Evolutionary conservation across 2,329 filamentous ascomycete genomes (phyloP).

Genomic region (Colletotrichum sp.): DNA sequence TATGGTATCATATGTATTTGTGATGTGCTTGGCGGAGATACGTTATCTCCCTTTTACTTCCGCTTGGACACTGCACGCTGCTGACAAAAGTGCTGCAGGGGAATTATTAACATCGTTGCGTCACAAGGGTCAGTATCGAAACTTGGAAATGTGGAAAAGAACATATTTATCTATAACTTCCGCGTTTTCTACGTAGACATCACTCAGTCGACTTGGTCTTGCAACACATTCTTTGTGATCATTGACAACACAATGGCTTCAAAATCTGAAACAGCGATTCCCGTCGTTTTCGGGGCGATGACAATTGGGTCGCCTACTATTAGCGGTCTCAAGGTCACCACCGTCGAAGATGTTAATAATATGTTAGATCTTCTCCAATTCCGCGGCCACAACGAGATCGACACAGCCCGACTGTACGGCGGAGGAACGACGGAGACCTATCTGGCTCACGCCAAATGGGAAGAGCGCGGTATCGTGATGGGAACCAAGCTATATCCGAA

Average conservation of each 20-base stretch:
- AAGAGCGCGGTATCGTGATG: constrained; percentile 41
- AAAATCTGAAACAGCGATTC: background rate
- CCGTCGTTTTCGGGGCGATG: background rate
- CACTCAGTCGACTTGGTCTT: background rate
- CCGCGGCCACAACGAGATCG: constrained; percentile 62
- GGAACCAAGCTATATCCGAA: constrained; percentile 47
- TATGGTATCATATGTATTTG: background rate
- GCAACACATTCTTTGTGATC: background rate
- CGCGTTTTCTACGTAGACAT: background rate
- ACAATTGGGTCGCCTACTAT: background rate
- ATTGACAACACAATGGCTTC: background rate
- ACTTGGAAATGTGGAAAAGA: background rate
- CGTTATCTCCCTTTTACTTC: background rate
- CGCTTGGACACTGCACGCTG: background rate
- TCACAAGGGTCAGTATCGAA: background rate
- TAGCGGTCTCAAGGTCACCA: background rate
- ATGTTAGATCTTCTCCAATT: background rate
- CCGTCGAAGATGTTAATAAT: background rate
- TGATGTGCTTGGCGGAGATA: background rate
- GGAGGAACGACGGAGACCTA: constrained; percentile 66
- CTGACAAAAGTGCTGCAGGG: background rate
- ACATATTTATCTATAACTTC: background rate
- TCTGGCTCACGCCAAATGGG: constrained; percentile 44
- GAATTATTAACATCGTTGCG: background rate
- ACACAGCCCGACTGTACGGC: constrained; percentile 71